A percentile compares a stretch with the other conserved stretches of the same genome.
Evolutionary conservation across 208 protist genomes (phyloP).

Genomic region (Zelonia costaricensis): DNA sequence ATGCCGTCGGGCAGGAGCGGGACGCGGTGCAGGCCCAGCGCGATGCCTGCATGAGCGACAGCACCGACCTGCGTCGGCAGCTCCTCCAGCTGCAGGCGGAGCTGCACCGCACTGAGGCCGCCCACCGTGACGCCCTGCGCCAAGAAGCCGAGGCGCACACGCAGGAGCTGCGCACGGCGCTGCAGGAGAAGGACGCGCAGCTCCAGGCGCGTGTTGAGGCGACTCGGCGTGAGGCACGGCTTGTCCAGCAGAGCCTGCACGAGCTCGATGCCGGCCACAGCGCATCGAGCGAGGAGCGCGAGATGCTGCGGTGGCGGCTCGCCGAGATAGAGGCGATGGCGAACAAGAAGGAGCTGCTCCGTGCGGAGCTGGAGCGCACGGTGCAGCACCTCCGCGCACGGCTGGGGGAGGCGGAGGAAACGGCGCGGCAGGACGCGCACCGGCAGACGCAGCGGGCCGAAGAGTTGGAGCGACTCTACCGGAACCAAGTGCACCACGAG

Average conservation of each 20-base stretch:
- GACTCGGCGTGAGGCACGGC: slow-evolving; percentile 28
- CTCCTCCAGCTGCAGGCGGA: slow-evolving; percentile 28
- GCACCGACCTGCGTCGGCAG: slow-evolving; percentile 34
- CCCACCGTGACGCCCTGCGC: slow-evolving; percentile 14
- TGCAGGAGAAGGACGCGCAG: slow-evolving; percentile 40
- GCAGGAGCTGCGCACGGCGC: slow-evolving; percentile 24
- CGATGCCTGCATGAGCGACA: slow-evolving; percentile 37
- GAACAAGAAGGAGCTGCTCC: slow-evolving; percentile 27
- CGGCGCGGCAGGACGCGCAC: slow-evolving; percentile 11
- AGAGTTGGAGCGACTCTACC: slow-evolving; percentile 27
- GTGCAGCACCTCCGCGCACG: slow-evolving; percentile 13
- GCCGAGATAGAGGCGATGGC: slow-evolving; percentile 22
- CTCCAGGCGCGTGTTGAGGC: slow-evolving; percentile 23
- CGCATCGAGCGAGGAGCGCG: slow-evolving; percentile 25
- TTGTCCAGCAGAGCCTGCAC: slow-evolving; percentile 10
- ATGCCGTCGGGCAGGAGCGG: slow-evolving; percentile 33
- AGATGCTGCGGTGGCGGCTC: slow-evolving; percentile 26
- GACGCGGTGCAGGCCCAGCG: slow-evolving; percentile 38
- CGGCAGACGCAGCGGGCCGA: slow-evolving; percentile 25
- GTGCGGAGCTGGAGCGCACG: slow-evolving; percentile 20
- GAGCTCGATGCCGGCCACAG: slow-evolving; percentile 27
- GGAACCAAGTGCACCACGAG: slow-evolving; percentile 14
- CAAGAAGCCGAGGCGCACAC: slow-evolving; percentile 16
- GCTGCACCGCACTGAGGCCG: slow-evolving; percentile 10
- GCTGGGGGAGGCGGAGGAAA: slow-evolving; percentile 13